Conservation (phyloP, 352 stramenopile genomes). For the Phytophthora pluvialis region DNA sequence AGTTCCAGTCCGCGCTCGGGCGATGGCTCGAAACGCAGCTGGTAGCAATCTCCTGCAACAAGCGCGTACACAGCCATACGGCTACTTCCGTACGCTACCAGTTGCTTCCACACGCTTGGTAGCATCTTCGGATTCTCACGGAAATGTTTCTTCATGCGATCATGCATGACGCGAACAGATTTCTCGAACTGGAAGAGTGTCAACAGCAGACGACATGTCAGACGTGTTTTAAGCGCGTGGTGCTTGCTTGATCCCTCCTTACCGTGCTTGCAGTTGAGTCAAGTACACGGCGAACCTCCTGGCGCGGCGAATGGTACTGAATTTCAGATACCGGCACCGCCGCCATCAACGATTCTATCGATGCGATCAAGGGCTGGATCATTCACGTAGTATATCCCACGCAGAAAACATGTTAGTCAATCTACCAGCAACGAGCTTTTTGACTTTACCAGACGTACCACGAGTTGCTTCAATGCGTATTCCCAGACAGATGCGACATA, state of each 20-base stretch:
- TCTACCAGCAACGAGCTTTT: not conserved
- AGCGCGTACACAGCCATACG: slow-evolving; percentile 56
- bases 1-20: slow-evolving; percentile 49
- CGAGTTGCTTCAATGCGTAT: slow-evolving; percentile 72
- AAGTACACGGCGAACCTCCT: slow-evolving; percentile 60
- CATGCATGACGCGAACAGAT: slow-evolving; percentile 68
- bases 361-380: slow-evolving; percentile 54
- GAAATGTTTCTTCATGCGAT: slow-evolving; percentile 82
- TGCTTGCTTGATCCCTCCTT: not conserved
- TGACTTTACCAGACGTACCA: slow-evolving; percentile 27
- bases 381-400: not conserved
- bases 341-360: slow-evolving; percentile 59
- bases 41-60: slow-evolving; percentile 65
- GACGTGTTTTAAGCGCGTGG: not conserved
- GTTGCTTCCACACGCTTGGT: slow-evolving; percentile 58
- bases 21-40: slow-evolving; percentile 59
- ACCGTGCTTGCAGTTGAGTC: slow-evolving; percentile 53
- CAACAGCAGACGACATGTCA: slow-evolving; percentile 13
- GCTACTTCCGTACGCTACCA: slow-evolving; percentile 48
- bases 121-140: slow-evolving; percentile 54
- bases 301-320: slow-evolving; percentile 66
- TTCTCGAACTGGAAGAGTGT: slow-evolving; percentile 59
- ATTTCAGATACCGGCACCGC: slow-evolving; percentile 68
- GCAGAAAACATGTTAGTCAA: not conserved
- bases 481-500: slow-evolving; percentile 74